Base-by-base conservation (phyloP, 179 eudicot species). In the Spergularia azorica region DNA sequence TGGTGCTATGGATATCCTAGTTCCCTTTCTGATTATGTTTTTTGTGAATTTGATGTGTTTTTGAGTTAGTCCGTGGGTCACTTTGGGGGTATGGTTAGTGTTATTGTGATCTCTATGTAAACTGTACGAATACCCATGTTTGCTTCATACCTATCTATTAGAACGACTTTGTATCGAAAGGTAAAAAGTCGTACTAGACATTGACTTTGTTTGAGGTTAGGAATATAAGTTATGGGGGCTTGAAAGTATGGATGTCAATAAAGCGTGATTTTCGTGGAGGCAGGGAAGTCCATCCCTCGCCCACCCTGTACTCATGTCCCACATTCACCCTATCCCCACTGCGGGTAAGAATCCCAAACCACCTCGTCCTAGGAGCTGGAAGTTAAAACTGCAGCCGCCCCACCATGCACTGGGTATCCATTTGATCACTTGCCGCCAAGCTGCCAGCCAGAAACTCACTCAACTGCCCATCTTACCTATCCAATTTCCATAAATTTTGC, bases 1-100 rank as follows among this genome's bases (percentile, higher is more conserved):
- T 64, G 36, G n/a, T 43, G 50, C 12, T 63, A 21, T 69, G 46
- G 71, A 61, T 46, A 6, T 74, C 6, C 38, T 48, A 62, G 13
- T 56, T 61, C 63, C 70, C 17, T 5, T 32, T 54, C 50, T 62
- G 38, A 62, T 73, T 64, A 55, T 10, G 43, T 58, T 72, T 65
- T 18, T 2, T 14, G 62, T 58, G 9, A 26, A 46, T n/a, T 50
- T 60, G 74, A 38, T 0, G 72, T 26, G 56, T 60, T 8, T 18
- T 62, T 8, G 17, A 48, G 66, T 52, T 12, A 16, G 15, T 14
- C 50, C 61, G 10, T 20, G 46, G 51, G 58, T 66, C 41, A 16
- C 36, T 63, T 65, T 66, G 1, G 41, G 5, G 20, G 46, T 38
- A 14, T 20, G 26, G 26, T 51, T 43, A 41, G n/a, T 51, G 64